Conservation (phyloP, 1,284 basidiomycete genomes). For the Ceraceosorus guamensis region DNA sequence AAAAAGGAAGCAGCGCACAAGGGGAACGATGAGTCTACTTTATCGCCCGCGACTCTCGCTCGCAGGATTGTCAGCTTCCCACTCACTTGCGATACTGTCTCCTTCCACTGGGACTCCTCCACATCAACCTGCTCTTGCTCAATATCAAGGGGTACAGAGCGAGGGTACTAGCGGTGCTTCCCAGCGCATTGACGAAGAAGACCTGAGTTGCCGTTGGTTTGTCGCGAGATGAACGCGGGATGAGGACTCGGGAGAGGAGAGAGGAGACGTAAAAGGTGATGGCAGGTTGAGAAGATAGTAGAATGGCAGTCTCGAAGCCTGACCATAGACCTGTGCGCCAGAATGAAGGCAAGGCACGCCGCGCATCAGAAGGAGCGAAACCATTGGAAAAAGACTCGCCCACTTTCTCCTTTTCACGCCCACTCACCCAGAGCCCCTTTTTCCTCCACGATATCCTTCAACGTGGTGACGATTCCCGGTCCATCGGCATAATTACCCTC, state of each 20-base stretch:
- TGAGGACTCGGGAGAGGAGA: slow-evolving; percentile 34
- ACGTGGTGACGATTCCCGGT: slow-evolving; percentile 36
- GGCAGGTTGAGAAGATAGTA: slow-evolving; percentile 49
- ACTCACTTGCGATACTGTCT: slow-evolving; percentile 35
- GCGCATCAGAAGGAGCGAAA: not conserved
- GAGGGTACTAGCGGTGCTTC: slow-evolving; percentile 49
- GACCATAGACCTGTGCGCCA: slow-evolving; percentile 46
- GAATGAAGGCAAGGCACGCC: not conserved
- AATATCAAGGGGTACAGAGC: slow-evolving; percentile 51
- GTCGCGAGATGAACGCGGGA: slow-evolving; percentile 23
- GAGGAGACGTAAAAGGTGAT: slow-evolving; percentile 49
- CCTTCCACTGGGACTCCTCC: slow-evolving; percentile 41
- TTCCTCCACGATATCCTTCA: slow-evolving; percentile 46
- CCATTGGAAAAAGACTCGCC: not conserved
- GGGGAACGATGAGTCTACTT: too few species aligned
- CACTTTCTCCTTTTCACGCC: too few species aligned
- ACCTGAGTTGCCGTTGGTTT: slow-evolving; percentile 48
- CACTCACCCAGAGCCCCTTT: slow-evolving; percentile 34
- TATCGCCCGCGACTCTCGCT: too few species aligned
- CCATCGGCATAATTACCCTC: slow-evolving; percentile 15
- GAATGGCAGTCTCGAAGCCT: slow-evolving; percentile 46
- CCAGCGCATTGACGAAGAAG: slow-evolving; percentile 51
- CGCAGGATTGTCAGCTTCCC: too few species aligned
- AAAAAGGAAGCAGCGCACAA: too few species aligned
- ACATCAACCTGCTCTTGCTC: slow-evolving; percentile 50